Evolutionary conservation across 164 flowering plant genomes (phyloP), one percentile per base, ranked within the genome.

Genomic region (Magnolia changhungtana): DNA sequence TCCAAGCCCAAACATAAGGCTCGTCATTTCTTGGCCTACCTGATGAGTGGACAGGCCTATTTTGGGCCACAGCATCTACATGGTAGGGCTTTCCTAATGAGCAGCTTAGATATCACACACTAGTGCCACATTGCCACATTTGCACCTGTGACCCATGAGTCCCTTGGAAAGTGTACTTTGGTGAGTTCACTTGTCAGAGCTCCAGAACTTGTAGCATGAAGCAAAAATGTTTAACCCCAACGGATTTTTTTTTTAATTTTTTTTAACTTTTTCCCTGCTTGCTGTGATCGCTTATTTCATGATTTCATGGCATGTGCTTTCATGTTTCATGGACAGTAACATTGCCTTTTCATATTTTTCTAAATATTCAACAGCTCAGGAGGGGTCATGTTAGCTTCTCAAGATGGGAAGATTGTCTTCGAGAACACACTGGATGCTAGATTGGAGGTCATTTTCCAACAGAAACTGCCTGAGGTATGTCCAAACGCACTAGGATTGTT

Each of bases 371-470:
- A 67, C 71, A 75, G 77, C 65, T 67, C 91, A 0, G 93, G 91
- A 14, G 93, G 91, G 64, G 90, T 88, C 7, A 90, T 88, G 29
- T 37, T 88, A 79, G 93, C 91, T 74, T 90, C 93, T 16, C 87
- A 82, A 63, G 90, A 90, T 79, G 93, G 93, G 74, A 90, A 88
- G 88, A 90, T 90, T 52, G 91, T 90, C 24, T 84, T 77, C 52
- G 93, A 88, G 78, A 88, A 90, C 77, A 87, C 90, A 29, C 84
- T 88, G 24, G 93, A 90, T 82, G 90, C 91, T 31, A 78, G 93
- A 61, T 49, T 88, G 80, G 89, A 90, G 58, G 84, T 90, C 19
- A 87, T 81, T 72, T 89, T 88, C 79, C 72, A 88, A 4, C 80
- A 86, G 80, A 90, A 90, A 70, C 82, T 90, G 29, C 93, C 93